Conservation (phyloP, 2,329 filamentous ascomycete genomes). For the Graphilbum fragrans region DNA sequence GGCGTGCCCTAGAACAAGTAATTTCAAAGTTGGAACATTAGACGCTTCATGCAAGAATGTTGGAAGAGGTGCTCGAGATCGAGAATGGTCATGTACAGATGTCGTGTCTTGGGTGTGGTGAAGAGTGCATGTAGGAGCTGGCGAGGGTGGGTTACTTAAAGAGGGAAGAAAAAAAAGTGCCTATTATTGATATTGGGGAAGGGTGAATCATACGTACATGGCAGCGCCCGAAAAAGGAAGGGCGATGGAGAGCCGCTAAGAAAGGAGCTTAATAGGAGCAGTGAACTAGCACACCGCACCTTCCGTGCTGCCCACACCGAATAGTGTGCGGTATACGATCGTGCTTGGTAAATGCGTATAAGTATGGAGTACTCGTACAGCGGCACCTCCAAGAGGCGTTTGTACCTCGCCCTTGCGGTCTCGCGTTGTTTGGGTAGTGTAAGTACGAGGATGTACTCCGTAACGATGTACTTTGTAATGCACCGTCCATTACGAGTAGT, state of each 20-base stretch:
- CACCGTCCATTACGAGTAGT: no score
- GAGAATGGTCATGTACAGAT: background rate
- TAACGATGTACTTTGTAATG: no score
- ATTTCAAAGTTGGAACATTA: no score
- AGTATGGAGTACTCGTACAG: no score
- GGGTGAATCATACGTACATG: background rate
- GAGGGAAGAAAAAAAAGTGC: slow-evolving; percentile 1
- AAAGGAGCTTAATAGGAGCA: slow-evolving; percentile 4
- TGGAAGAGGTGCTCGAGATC: no score
- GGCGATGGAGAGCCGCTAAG: slow-evolving; percentile 2
- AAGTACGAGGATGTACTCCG: no score
- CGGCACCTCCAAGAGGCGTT: no score
- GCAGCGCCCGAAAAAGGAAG: slow-evolving; percentile 1
- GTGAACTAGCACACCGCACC: slow-evolving; percentile 2
- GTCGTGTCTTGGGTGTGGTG: background rate
- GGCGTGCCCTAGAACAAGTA: no score
- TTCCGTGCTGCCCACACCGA: slow-evolving; percentile 1
- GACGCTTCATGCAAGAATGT: no score
- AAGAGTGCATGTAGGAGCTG: background rate
- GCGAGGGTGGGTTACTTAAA: slow-evolving; percentile 8
- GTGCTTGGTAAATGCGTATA: no score
- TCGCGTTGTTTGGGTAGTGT: no score
- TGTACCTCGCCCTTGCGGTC: background rate
- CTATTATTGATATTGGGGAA: background rate
- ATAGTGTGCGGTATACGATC: no score